Evolutionary conservation across 192 early-diverging fungal genomes (phyloP), one percentile per base, ranked within the genome.

Genomic region (Allomyces javanicus): DNA sequence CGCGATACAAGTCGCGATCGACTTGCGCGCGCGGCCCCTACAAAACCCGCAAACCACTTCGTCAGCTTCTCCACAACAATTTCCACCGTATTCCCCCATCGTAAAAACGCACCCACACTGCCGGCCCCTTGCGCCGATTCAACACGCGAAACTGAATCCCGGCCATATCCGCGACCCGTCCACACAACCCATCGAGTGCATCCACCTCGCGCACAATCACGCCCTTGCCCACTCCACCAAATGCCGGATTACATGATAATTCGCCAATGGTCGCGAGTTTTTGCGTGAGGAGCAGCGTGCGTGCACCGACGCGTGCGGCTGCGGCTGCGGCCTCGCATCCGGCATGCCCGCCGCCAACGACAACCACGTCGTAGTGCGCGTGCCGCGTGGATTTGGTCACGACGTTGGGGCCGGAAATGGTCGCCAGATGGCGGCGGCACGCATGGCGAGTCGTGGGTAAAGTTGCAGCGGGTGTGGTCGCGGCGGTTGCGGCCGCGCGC

Each of bases 171-270:
- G 86, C 84, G 67, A 89, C 86, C 22, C 78, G 76, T 19, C 85
- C 86, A 69, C 89, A 91, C n/a, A 91, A 78, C 58, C 89, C 89
- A 70, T 89, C 89, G 73, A 91, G 71, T 14, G 89, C 89, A 69
- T 91, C 89, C 19, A 91, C 79, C 67, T 91, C 89, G 64, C 81
- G 76, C 23, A 91, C 86, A 25, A 91, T 73, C 19, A 84, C 77
- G n/a, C 89, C 89, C 67, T 91, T 91, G 6, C 89, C 89, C 9
- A 91, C 80, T 6, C 89, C 89, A 50, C 89, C 89, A 77, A 91
- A 89, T 0, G 89, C 89, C 25, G 89, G 89, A 67, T 91, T 91
- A 70, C 89, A 91, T 19, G 89, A 91, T 87, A 91, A 87, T 70
- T 91, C 89, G 24, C 89, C 88, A 24, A 91, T 89, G 0, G 89